Evolutionary conservation across 2,329 filamentous ascomycete species (phyloP), one percentile per base, ranked within the genome.

Genomic region (Trichothecium roseum): DNA sequence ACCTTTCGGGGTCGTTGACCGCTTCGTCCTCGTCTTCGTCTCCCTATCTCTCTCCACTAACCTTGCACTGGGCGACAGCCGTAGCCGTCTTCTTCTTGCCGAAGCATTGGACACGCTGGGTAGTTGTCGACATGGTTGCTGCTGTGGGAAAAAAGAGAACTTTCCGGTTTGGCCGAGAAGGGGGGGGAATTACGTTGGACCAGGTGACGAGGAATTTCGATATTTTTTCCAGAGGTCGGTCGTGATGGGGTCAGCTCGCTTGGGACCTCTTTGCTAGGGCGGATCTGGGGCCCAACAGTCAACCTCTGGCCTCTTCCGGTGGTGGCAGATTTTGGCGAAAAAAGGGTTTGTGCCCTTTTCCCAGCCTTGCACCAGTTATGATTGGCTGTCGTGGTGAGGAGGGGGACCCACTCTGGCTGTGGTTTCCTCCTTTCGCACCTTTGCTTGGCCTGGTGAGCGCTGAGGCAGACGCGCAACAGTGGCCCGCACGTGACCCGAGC

Each of bases 51-150:
- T 10, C 28, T 33, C 35, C 31, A 60, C 69, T 64, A 74, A 84
- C 80, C 80, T 89, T 88, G 82, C 84, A 89, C 74, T 89, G 84
- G 66, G 85, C 86, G 71, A 93, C 86, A 60, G 80, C 81, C 49
- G 81, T 84, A 57, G 86, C 86, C 62, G 79, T 87, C 78, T 84
- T 86, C 78, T 88, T 88, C 82, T 95, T 95, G 81, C 88, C 88
- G 84, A 96, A 95, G 84, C 87, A 94, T 79, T 94, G 87, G 59
- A 87, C 83, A 68, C 78, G 83, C 71, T 84, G 81, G 56, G 74
- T 70, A 58, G 74, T 71, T 58, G 74, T 68, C 60, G 79, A 81
- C 79, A 86, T 85, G 67, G 61, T 84, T 72, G 63, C 60, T 59
- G 56, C 49, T 51, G 51, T 40, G 35, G 20, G 20, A n/a, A n/a